Percentiles rank a stretch among this genome's conserved stretches.
These are phyloP conservation scores for Kuraishia capsulata DNA, from an alignment of 805 yeast species.

Conservation along the genomic window DNA sequence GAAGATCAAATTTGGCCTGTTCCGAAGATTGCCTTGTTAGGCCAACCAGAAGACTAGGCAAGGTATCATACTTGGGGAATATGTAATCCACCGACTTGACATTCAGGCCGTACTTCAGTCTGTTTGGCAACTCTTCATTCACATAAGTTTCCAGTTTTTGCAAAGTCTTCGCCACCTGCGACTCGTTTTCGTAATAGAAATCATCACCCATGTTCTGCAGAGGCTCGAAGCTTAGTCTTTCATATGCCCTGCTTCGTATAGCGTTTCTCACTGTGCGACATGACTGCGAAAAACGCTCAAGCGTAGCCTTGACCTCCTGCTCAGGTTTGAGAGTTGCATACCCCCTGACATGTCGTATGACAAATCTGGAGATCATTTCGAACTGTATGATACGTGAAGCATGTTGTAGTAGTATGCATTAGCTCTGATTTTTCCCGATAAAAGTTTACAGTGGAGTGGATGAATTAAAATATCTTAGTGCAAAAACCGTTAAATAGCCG, in stretches of 20 bases:
- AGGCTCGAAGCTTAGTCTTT: slow-evolving; percentile 41
- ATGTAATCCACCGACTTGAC: neutral
- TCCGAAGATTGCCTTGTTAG: neutral
- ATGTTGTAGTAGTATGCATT: no score
- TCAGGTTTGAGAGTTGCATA: neutral
- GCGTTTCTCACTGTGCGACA: neutral
- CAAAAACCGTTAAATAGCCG: no score
- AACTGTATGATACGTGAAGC: no score
- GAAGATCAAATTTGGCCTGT: neutral
- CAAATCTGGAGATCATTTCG: no score
- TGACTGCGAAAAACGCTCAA: neutral
- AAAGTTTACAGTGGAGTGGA: no score
- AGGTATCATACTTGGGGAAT: neutral
- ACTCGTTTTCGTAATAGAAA: slow-evolving; percentile 40
- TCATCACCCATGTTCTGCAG: slow-evolving; percentile 46
- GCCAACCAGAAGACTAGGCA: neutral
- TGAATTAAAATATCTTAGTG: no score
- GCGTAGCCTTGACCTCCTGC: neutral
- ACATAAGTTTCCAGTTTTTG: neutral
- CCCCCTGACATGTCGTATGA: no score
- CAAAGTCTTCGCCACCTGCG: slow-evolving; percentile 1
- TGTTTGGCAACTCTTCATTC: slow-evolving; percentile 8
- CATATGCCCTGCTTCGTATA: slow-evolving; percentile 32
- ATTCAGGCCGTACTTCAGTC: neutral
- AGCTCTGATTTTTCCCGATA: no score